Evolutionary conservation across 441 rosid genomes (phyloP).

Genomic region (Macaranga tanarius): DNA sequence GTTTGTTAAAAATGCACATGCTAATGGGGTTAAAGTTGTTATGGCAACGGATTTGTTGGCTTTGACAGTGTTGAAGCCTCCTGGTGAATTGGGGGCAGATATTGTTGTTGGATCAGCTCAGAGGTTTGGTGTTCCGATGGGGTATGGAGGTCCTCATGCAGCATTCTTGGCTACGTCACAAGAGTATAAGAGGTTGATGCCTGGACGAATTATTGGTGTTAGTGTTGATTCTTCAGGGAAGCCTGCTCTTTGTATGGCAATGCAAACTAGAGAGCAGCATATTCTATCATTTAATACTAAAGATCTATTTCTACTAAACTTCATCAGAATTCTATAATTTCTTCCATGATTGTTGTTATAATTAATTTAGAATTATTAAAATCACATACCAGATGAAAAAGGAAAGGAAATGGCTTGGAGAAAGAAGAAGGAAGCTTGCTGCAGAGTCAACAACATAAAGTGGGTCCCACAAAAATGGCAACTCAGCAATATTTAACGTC

Average conservation of each 20-base stretch:
- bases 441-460: no score
- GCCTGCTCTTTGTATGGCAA: slow-evolving; percentile 92
- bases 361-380: no score
- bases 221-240: slow-evolving; percentile 94
- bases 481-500: no score
- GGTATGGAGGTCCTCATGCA: slow-evolving; percentile 98
- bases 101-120: slow-evolving; percentile 95
- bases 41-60: slow-evolving; percentile 93
- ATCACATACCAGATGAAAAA: no score
- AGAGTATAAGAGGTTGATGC: slow-evolving; percentile 98
- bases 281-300: no score
- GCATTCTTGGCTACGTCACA: slow-evolving; percentile 96
- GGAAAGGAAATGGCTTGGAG: no score
- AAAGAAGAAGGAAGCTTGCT: no score
- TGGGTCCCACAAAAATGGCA: no score
- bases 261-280: slow-evolving; percentile 99
- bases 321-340: no score
- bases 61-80: slow-evolving; percentile 92
- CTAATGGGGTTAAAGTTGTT: slow-evolving; percentile 95
- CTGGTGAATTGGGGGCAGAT: slow-evolving; percentile 91
- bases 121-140: slow-evolving; percentile 98
- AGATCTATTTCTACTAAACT: no score
- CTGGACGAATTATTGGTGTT: slow-evolving; percentile 89
- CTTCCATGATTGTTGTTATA: no score
- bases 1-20: slow-evolving; percentile 84